Evolutionary conservation across 2,329 filamentous ascomycete genomes (phyloP), one percentile per base, ranked within the genome.

Genomic region (Ceratocystis albifundus): DNA sequence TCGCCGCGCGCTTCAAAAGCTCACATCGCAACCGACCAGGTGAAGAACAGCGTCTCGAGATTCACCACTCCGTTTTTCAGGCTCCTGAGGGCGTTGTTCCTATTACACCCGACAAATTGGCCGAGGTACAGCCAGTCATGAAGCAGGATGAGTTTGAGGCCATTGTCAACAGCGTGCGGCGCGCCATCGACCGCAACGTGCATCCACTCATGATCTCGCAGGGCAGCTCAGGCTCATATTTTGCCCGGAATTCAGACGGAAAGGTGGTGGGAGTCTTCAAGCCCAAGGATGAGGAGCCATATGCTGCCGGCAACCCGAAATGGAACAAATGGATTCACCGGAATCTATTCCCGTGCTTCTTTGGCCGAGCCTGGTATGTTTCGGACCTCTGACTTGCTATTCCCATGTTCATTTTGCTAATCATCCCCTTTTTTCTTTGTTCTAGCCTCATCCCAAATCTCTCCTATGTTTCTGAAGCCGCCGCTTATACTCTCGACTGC

Each of bases 261-360:
- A 96, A 96, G 78, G 90, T 96, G 17, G 90, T 99, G 3, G 94
- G 92, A 45, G 94, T 99, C 3, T 99, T 99, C 78, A 99, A 99
- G 75, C 94, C 94, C 53, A 99, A 99, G 77, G 94, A 99, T 71
- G 94, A 99, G 77, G 95, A 99, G 75, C 94, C 94, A 0, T 99
- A 96, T 74, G 94, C 94, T 1, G 94, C 90, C 41, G 88, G 90
- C 71, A 99, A 99, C 74, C 94, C 94, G 4, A 99, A 99, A 75
- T 97, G 93, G 93, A 97, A 95, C 71, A 99, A 99, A 77, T 99
- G 94, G 94, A 92, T 99, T 78, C 94, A 99, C 75, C 83, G 94
- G 70, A 99, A 99, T 74, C 75, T 99, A 70, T 97, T 99, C 71
- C 94, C 94, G 7, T 99, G 95, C 77, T 96, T 90, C 76, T 99